phyloP scores from a whole-genome alignment of 352 stramenopile genomes.

The Pythium chondricola region DNA sequence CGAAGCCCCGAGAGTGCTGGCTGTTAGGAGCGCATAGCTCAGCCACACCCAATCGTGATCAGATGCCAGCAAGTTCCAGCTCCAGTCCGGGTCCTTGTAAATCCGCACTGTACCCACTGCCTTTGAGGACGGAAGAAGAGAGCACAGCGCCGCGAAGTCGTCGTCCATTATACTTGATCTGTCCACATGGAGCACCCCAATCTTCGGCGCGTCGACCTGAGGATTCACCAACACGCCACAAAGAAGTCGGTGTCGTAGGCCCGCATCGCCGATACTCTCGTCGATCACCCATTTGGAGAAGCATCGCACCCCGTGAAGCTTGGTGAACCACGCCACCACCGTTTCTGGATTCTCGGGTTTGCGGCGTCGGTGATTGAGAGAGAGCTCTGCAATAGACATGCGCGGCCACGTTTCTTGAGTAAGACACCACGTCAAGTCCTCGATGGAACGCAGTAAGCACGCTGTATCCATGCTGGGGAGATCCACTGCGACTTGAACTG shows the following conservation, averaged over 20 bases:
- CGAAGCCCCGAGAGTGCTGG: no score
- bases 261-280: conserved; percentile 1
- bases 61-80: neutral
- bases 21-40: neutral
- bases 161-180: neutral
- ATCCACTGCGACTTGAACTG: conserved; percentile 1
- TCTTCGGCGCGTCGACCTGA: neutral
- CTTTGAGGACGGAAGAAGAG: neutral
- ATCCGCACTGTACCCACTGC: neutral
- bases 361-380: conserved; percentile 4
- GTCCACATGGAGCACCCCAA: neutral
- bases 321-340: neutral
- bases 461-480: conserved; percentile 13
- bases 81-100: conserved; percentile 1
- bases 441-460: conserved; percentile 4
- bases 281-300: conserved; percentile 10
- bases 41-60: conserved; percentile 4
- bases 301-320: neutral
- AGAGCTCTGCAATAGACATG: neutral
- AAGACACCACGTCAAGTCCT: neutral
- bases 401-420: no score
- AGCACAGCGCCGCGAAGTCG: conserved; percentile 2
- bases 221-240: no score
- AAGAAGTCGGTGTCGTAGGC: no score
- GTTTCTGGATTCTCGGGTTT: neutral